Base-by-base conservation (phyloP, 2,329 filamentous ascomycete genomes). In the Bertia moriformis region DNA sequence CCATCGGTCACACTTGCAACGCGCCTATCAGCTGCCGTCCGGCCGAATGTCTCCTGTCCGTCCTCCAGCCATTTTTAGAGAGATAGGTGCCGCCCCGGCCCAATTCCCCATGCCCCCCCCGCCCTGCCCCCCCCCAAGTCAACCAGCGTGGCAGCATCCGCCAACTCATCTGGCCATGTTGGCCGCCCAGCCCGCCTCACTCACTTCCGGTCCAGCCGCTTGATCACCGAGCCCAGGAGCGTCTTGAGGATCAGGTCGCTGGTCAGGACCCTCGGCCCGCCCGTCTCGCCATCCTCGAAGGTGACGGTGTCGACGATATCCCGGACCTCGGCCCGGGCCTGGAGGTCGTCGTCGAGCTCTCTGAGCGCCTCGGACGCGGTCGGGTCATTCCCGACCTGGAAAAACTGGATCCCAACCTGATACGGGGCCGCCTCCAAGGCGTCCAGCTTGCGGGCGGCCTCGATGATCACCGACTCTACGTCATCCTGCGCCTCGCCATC, bases 261-360 rank as follows among this genome's bases (percentile, higher is more conserved):
- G 1, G 74, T 78, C 36, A 95, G 62, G 4, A 47, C 49, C 4
- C 53, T 42, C 41, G 41, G 51, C 51, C 51, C 44, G 14, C 62
- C 61, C 18, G 60, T 60, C 15, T 63, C 57, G 5, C 60, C 61
- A 1, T 64, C 66, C 17, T 64, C 71, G 67, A 82, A 94, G 0
- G 83, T 81, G 22, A 87, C 79, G 0, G 88, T 93, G 57, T 96
- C 89, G 14, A 95, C 86, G 51, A 96, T 95, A 59, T 96, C 89
- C 14, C 89, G 66, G 14, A 89, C 55, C 19, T 67, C 60, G 18
- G 65, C 61, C n/a, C 71, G 51, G 32, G 69, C 64, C 2, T 59
- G 62, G 24, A 91, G 60, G 3, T 71, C 70, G 54, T 95, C 83
- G 52, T 96, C 89, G 4, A 96, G 66, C 37, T 78, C 67, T 47